Conservation (phyloP, 164 flowering plant species). For the Nymphaea thermarum region DNA sequence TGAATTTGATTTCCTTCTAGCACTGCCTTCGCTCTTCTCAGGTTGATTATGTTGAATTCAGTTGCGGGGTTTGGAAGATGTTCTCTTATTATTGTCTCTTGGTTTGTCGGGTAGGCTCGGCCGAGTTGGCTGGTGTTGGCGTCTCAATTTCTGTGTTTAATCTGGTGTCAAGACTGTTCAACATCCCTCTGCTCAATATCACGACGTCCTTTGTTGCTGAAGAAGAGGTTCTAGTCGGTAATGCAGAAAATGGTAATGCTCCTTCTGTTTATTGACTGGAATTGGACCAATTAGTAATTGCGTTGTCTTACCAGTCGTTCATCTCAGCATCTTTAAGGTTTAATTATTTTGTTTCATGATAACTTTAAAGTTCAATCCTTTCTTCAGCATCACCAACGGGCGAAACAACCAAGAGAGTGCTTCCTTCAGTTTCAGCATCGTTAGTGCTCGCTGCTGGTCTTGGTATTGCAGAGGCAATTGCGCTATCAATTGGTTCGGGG, state of each 20-base stretch:
- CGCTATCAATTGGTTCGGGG: conserved; percentile 71
- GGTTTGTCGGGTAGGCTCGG: conserved; percentile 38
- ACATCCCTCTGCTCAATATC: conserved; percentile 85
- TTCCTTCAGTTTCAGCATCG: conserved; percentile 82
- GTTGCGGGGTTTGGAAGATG: background rate
- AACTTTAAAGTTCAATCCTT: too few species aligned
- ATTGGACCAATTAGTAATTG: too few species aligned
- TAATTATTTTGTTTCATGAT: too few species aligned
- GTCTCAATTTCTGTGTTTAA: conserved; percentile 91
- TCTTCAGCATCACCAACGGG: too few species aligned
- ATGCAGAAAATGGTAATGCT: too few species aligned
- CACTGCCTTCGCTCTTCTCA: background rate
- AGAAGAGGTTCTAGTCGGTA: conserved; percentile 48
- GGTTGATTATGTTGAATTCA: background rate
- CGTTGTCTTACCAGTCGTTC: too few species aligned
- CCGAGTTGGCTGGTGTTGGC: conserved; percentile 91
- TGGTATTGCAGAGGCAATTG: conserved; percentile 79
- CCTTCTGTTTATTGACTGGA: too few species aligned
- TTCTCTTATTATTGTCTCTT: conserved; percentile 4
- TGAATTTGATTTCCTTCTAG: background rate
- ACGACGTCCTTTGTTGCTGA: conserved; percentile 96
- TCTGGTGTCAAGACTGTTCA: conserved; percentile 80
- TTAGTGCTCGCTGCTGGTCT: conserved; percentile 67
- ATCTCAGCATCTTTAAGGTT: too few species aligned
- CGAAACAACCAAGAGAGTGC: conserved; percentile 27